These are phyloP conservation scores for Toxoplasma gondii DNA, from an alignment of 169 alveolate genomes.

Conservation along the genomic window DNA sequence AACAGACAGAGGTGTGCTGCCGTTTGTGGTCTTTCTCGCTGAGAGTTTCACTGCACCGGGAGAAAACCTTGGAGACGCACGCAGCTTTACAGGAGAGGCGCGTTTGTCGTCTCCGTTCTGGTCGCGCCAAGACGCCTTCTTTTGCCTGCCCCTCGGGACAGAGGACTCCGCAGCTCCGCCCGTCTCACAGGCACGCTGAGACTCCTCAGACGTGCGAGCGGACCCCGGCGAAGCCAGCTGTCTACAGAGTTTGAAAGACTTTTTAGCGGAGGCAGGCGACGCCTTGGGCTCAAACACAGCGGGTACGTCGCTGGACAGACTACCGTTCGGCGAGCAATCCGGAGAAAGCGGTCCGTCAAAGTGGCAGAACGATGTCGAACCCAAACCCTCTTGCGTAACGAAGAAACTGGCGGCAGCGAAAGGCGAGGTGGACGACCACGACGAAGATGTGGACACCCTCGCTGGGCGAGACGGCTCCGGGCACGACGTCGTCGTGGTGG, in stretches of 20 bases:
- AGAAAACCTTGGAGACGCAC: background rate
- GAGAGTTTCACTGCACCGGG: background rate
- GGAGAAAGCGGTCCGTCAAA: background rate
- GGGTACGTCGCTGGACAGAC: background rate
- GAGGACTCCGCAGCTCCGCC: background rate
- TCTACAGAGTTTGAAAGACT: background rate
- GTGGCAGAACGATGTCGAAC: background rate
- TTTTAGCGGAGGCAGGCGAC: background rate
- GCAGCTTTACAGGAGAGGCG: background rate
- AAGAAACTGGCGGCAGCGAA: conserved; percentile 13
- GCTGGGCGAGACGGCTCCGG: background rate
- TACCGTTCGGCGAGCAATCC: background rate
- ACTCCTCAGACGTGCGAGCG: background rate
- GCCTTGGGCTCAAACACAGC: background rate
- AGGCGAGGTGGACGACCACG: conserved; percentile 21
- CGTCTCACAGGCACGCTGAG: background rate
- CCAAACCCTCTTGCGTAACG: background rate
- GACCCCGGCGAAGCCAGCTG: background rate
- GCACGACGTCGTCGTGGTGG: background rate
- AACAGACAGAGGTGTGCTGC: background rate
- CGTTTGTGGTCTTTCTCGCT: background rate
- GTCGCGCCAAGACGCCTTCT: background rate
- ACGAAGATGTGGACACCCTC: background rate
- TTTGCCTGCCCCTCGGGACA: background rate
- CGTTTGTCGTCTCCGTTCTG: background rate